Base-by-base conservation (phyloP, 2,329 filamentous ascomycete genomes). In the Cladophialophora exuberans region DNA sequence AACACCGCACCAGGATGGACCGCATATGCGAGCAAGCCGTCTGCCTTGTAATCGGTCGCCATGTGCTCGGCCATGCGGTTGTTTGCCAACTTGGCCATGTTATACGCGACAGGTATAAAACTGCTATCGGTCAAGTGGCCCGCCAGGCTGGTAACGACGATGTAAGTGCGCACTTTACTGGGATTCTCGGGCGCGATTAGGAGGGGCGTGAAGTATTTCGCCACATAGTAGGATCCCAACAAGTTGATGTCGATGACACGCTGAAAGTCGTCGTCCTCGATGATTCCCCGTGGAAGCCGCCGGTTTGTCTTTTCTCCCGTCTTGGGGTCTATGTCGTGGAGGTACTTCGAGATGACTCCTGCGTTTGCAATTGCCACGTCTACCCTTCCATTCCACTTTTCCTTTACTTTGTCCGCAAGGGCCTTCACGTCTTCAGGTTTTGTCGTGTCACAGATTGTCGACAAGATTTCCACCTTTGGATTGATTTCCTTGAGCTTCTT, bases 331-430 rank as follows among this genome's bases (percentile, higher is more conserved):
- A 52, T 41, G 39, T 65, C 55, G 26, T 52, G 39, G 6, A 52
- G 36, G 46, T 52, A 62, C 26, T 56, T 58, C 6, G 56, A 59
- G 18, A 67, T 45, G 10, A 66, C 38, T 0, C 65, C 70, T 10
- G 69, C 69, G 49, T 71, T 72, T 41, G 70, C 70, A 42, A 72
- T 63, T 11, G 70, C 62, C n/a, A 72, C 62, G 33, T 72, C 68
- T n/a, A 70, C 36, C 11, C 61, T 56, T 2, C 70, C 69, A 25
- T 39, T 20, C 50, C 70, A 72, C 6, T 47, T 44, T 26, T 60
- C 51, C 17, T 64, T 62, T 15, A 72, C 63, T 3, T 62, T 45
- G 0, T 62, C 59, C 1, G 68, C 68, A 2, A 68, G 64, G 1
- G 50, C 51, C 6, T 69, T 65, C 10, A 72, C 66, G 44, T 64